phyloP scores from a whole-genome alignment of 2,329 filamentous ascomycete genomes.

The Hypoxylon sp. region DNA sequence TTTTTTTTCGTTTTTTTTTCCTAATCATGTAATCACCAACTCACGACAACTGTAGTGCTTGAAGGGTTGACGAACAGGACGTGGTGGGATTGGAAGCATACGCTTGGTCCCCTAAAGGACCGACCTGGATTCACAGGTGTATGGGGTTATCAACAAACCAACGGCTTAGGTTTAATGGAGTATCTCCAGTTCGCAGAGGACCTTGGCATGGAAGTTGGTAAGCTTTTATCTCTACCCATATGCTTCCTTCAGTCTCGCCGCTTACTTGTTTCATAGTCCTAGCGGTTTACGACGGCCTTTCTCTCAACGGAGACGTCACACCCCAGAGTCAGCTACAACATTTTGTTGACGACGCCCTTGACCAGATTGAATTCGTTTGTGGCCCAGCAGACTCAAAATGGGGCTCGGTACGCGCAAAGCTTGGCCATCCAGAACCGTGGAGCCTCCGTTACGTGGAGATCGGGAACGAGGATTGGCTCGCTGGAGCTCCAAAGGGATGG shows the following conservation, averaged over 20 bases:
- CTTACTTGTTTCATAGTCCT: constrained; percentile 59
- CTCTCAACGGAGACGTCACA: constrained; percentile 67
- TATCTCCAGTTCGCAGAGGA: constrained; percentile 75
- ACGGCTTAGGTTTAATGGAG: constrained; percentile 74
- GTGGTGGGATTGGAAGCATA: constrained; percentile 68
- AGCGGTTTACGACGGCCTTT: constrained; percentile 71
- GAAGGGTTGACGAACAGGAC: constrained; percentile 62
- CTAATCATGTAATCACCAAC: constrained; percentile 4
- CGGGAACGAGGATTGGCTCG: constrained; percentile 78
- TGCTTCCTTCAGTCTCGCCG: neutral
- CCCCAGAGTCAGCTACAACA: constrained; percentile 66
- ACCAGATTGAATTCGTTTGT: constrained; percentile 75
- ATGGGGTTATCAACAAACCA: constrained; percentile 74
- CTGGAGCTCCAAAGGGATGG: constrained; percentile 63
- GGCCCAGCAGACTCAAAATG: constrained; percentile 68
- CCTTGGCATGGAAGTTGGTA: constrained; percentile 68
- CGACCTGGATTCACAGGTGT: constrained; percentile 70
- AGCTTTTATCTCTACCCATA: constrained; percentile 36
- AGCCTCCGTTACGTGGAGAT: constrained; percentile 74
- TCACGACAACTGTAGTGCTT: constrained; percentile 57
- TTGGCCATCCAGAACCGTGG: constrained; percentile 75
- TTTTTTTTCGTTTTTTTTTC: neutral
- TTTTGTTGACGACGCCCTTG: constrained; percentile 72
- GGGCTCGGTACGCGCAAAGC: constrained; percentile 69
- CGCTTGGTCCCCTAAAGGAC: constrained; percentile 67